Evolutionary conservation across 148 eudicot species (phyloP).

Genomic region (Agrostemma githago): DNA sequence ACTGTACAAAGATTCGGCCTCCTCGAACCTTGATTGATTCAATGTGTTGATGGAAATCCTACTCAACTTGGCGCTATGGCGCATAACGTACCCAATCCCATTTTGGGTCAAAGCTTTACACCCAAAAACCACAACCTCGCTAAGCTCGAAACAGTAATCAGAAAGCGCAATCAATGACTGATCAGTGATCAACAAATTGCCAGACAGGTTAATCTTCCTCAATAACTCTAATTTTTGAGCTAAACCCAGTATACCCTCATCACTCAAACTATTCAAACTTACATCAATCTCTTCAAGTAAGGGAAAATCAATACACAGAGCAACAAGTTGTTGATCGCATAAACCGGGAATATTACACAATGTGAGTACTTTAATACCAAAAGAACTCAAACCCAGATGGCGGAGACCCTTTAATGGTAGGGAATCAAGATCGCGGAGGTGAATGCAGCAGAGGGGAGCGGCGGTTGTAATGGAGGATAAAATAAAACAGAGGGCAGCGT

Average conservation of each 20-base stretch:
- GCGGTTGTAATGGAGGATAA: too few species aligned
- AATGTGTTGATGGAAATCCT: not conserved
- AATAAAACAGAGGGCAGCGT: too few species aligned
- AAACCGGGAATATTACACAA: not conserved
- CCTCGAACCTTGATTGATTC: not conserved
- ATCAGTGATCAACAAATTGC: not conserved
- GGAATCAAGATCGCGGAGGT: not conserved
- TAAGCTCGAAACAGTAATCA: not conserved
- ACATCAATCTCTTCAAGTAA: not conserved
- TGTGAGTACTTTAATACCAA: not conserved
- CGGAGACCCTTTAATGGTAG: not conserved
- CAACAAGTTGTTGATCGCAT: not conserved
- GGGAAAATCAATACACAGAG: not conserved
- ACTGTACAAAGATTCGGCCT: too few species aligned
- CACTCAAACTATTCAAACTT: not conserved
- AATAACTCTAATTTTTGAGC: not conserved
- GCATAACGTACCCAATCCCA: too few species aligned
- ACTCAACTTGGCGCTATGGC: not conserved
- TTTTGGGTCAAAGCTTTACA: too few species aligned
- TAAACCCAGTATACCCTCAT: conserved; percentile 4
- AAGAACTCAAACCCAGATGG: not conserved
- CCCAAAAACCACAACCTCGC: too few species aligned
- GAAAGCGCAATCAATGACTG: not conserved
- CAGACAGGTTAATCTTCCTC: not conserved
- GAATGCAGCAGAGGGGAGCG: not conserved